These are phyloP conservation scores for Claviceps fusiformis DNA, from an alignment of 2,329 filamentous ascomycete genomes.

Conservation along the genomic window DNA sequence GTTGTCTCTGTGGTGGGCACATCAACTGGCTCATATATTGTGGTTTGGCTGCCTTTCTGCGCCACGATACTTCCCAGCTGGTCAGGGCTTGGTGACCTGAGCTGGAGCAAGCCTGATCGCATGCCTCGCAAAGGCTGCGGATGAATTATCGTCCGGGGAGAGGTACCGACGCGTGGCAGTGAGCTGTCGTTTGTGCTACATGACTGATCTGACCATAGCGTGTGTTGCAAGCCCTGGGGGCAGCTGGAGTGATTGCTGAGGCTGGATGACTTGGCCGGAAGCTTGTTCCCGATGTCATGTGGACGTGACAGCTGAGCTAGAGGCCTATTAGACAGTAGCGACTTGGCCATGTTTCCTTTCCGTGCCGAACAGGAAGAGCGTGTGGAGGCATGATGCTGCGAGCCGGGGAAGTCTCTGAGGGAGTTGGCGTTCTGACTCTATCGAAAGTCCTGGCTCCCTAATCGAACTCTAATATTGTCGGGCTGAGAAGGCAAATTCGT, in stretches of 20 bases:
- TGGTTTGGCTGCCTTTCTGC: neutral
- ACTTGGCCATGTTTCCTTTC: neutral
- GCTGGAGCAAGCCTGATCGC: conserved; percentile 2
- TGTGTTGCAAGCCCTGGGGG: conserved; percentile 1
- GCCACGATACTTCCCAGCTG: conserved; percentile 1
- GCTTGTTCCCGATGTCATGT: neutral
- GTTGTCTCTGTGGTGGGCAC: neutral
- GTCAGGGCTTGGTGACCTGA: neutral
- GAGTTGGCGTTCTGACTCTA: conserved; percentile 14
- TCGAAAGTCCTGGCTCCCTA: conserved; percentile 15
- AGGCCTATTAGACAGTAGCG: neutral
- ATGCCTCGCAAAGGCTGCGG: conserved; percentile 12
- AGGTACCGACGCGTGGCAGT: neutral
- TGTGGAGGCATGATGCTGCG: neutral
- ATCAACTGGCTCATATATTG: neutral
- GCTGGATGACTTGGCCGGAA: conserved; percentile 1
- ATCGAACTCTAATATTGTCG: conserved; percentile 12
- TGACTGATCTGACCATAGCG: conserved; percentile 5
- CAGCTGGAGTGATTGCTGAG: conserved; percentile 4
- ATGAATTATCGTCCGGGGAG: conserved; percentile 8
- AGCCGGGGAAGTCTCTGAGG: conserved; percentile 1
- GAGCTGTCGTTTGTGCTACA: conserved; percentile 5
- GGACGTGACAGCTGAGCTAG: neutral
- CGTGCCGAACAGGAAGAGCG: neutral
- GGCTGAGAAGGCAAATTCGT: neutral